Percentiles rank a stretch among this genome's conserved stretches.
Conservation (phyloP, 2,329 filamentous ascomycete species). For the Arthrinium phaeospermum region DNA sequence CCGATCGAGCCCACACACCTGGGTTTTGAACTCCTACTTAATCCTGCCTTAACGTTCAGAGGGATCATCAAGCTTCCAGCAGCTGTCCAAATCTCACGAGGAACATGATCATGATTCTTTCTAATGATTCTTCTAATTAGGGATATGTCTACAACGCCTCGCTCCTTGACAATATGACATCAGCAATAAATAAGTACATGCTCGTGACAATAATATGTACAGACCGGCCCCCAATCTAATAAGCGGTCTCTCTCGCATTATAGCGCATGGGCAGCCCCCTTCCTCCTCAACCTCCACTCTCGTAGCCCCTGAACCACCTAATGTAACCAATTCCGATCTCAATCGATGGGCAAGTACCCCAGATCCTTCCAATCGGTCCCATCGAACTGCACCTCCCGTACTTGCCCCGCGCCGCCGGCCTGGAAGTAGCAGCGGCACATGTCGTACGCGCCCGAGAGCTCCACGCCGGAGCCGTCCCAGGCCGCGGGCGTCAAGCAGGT, state of each 20-base stretch:
- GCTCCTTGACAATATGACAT: no score
- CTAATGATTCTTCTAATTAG: no score
- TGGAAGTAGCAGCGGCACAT: constrained; percentile 33
- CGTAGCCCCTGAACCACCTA: no score
- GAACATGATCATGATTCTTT: no score
- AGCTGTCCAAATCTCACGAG: no score
- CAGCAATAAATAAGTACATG: no score
- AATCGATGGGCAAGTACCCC: constrained; percentile 25
- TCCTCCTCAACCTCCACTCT: not conserved
- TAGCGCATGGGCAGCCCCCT: no score
- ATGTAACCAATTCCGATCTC: not conserved
- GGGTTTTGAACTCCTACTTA: no score
- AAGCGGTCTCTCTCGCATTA: not conserved
- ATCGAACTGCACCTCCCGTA: constrained; percentile 31
- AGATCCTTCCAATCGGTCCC: constrained; percentile 27
- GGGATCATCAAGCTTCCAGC: no score
- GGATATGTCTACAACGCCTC: no score
- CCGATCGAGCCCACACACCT: no score
- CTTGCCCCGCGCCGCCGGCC: constrained; percentile 18
- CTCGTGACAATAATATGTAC: not conserved
- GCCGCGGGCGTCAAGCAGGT: constrained; percentile 28
- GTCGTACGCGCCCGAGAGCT: constrained; percentile 27
- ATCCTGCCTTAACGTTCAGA: no score
- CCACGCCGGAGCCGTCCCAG: constrained; percentile 20
- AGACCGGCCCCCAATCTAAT: not conserved